A percentile compares a stretch with the other conserved stretches of the same genome.
Conservation (phyloP, 208 protist species). For the Crithidia fasciculata region DNA sequence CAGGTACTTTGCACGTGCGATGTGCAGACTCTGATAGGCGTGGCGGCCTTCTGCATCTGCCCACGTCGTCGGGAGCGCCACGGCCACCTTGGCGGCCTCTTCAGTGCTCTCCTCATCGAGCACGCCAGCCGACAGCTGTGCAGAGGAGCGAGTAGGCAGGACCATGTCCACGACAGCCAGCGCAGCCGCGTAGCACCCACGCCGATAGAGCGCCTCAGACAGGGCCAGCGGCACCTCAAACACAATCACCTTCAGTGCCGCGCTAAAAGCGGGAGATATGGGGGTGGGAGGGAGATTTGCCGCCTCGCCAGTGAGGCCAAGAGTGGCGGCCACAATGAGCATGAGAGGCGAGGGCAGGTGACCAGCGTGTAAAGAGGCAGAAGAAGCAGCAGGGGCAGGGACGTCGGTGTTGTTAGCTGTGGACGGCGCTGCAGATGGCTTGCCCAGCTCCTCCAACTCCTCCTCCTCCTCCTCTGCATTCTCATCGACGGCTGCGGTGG, state of each 20-base stretch:
- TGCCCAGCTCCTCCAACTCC: conserved; percentile 4
- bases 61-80: too few relatives aligned
- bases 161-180: conserved; percentile 19
- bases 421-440: background rate
- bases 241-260: conserved; percentile 2
- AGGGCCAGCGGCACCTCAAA: conserved; percentile 35
- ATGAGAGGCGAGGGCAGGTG: conserved; percentile 1
- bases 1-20: conserved; percentile 49
- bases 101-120: background rate
- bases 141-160: background rate
- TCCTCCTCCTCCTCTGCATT: background rate
- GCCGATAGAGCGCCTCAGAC: conserved; percentile 24
- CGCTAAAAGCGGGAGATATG: too few relatives aligned
- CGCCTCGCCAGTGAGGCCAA: background rate
- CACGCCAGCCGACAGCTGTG: background rate
- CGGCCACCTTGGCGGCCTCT: too few relatives aligned
- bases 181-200: conserved; percentile 7
- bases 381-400: background rate
- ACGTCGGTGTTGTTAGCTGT: background rate
- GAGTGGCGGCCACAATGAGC: background rate
- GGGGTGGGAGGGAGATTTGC: too few relatives aligned
- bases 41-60: too few relatives aligned
- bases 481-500: too few relatives aligned
- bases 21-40: conserved; percentile 15
- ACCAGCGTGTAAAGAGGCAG: background rate